These are phyloP conservation scores for Ceratopteris richardii DNA, from an alignment of 75 land plant species.

Conservation along the genomic window DNA sequence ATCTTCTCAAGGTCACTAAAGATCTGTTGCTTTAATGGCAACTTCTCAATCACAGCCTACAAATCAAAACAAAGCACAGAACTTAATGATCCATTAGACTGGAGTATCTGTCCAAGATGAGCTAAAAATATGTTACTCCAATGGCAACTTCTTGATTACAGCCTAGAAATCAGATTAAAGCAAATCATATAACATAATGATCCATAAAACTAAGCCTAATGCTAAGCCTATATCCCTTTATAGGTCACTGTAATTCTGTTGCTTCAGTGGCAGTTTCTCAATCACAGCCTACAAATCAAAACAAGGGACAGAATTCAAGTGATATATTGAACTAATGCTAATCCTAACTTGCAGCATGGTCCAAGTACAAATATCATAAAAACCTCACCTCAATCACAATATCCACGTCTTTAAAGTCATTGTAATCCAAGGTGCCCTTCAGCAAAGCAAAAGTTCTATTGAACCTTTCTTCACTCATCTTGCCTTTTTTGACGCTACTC, in stretches of 20 bases:
- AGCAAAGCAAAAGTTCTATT: slow-evolving; percentile 53
- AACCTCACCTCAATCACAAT: slow-evolving; percentile 90
- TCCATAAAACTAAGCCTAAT: no score
- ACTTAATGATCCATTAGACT: no score
- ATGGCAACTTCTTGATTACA: no score
- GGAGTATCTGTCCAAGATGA: no score
- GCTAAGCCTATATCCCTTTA: no score
- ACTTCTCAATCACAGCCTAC: slow-evolving; percentile 90
- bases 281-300: no score
- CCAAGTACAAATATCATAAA: not conserved
- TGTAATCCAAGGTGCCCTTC: slow-evolving; percentile 72
- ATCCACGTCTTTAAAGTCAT: slow-evolving; percentile 75
- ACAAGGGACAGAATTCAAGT: not conserved
- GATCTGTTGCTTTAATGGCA: slow-evolving; percentile 83
- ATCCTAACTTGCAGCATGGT: no score
- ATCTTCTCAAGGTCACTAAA: slow-evolving; percentile 77
- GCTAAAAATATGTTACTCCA: no score
- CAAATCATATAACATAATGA: no score
- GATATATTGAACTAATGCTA: not conserved
- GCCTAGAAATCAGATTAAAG: no score
- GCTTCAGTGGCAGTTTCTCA: no score
- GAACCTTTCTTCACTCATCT: slow-evolving; percentile 56
- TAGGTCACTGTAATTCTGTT: no score
- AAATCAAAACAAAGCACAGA: slow-evolving; percentile 1
- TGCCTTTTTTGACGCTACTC: slow-evolving; percentile 48